These are phyloP conservation scores for Saccharomyces uvarum DNA, from an alignment of 1,139 yeast species.

Conservation along the genomic window DNA sequence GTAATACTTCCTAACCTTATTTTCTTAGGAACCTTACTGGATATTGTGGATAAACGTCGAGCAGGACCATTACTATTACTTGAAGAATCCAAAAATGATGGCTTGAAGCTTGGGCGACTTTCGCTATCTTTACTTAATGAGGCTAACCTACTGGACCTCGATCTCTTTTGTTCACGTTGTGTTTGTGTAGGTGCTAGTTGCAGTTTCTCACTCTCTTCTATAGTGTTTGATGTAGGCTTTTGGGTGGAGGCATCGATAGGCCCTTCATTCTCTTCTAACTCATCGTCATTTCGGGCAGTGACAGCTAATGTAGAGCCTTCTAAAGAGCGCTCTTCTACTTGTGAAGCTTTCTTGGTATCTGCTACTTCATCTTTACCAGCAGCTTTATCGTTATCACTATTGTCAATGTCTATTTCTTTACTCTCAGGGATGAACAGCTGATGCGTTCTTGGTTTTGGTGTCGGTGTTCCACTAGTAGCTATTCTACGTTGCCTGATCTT, in stretches of 20 bases:
- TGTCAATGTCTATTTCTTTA: constrained; percentile 5
- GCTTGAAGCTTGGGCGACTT: constrained; percentile 20
- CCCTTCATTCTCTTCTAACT: constrained; percentile 7
- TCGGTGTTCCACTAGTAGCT: constrained; percentile 9
- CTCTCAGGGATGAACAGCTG: neutral
- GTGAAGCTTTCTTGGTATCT: neutral
- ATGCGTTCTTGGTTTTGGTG: constrained; percentile 4
- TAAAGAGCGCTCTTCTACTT: neutral
- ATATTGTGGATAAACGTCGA: constrained; percentile 25
- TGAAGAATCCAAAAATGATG: constrained; percentile 12
- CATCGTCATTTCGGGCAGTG: neutral
- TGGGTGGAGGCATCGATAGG: constrained; percentile 8
- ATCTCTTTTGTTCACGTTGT: constrained; percentile 6
- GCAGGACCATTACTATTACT: constrained; percentile 7
- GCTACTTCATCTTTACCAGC: constrained; percentile 2
- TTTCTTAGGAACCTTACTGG: constrained; percentile 11
- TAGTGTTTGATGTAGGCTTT: constrained; percentile 4
- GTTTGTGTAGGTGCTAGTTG: neutral
- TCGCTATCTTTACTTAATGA: constrained; percentile 18
- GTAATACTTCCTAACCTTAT: constrained; percentile 17
- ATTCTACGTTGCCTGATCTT: constrained; percentile 35
- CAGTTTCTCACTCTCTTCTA: neutral
- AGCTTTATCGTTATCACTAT: constrained; percentile 5
- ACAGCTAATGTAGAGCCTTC: neutral
- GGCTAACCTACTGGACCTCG: constrained; percentile 25